Base-by-base conservation (phyloP, 345 rosid species). In the Camelina sativa region DNA sequence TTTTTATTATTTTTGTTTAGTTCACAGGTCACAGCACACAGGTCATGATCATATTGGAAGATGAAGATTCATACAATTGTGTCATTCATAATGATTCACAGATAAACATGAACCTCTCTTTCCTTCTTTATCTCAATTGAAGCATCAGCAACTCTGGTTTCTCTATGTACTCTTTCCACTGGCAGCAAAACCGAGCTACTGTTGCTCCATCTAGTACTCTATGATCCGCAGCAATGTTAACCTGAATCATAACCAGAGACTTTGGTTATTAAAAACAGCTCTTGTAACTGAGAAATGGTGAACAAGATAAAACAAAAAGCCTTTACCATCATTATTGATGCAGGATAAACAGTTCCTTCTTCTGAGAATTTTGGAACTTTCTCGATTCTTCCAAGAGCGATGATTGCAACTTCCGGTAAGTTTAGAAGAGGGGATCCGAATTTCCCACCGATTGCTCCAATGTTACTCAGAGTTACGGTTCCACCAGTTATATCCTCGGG, bases 151-250 rank as follows among this genome's bases (percentile, higher is more conserved):
- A 75, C 83, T 93, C 89, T 10, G 98, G 98, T 63, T 85, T 91
- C 81, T 93, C 97, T 12, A 93, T 83, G 16, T 84, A 86, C 59
- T 76, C 84, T 86, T 93, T 93, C 98, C 97, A 93, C 73, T 89
- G 85, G 32, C 86, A 85, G 76, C 98, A 93, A 78, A 92, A 93
- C 80, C 86, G 82, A 38, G 98, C 97, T 3, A 93, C 95, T 0
- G 93, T 90, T 51, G 97, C 97, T 65, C 98, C 98, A n/a, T 93
- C 97, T 77, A 93, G 63, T 66, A 93, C 97, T 79, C 97, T 83
- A 68, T 91, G 98, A 81, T 93, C 98, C 4, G 98, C 95, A 12
- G 93, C 98, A 1, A 93, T 84, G 72, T 91, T 93, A 46, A 91
- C 87, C 98, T 91, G 84, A 53, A 53, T n/a, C 46, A 55, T 10